Evolutionary conservation across 2,329 filamentous ascomycete species (phyloP).

Genomic region (Emergomyces pasteurianus): DNA sequence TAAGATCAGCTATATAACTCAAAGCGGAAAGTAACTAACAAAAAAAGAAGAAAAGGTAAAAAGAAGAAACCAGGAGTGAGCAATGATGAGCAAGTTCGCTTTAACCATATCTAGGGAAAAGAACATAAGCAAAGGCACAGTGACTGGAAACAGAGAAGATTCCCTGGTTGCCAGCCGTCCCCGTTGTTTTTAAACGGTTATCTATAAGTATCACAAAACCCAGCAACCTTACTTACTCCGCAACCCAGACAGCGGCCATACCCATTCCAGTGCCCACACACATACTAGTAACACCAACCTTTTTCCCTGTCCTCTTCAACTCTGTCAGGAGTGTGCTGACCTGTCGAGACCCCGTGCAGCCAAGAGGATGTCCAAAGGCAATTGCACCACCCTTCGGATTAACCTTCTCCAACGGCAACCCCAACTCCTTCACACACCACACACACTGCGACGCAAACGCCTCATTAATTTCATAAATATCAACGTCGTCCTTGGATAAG

Average conservation of each 20-base stretch:
- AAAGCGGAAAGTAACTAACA: no score
- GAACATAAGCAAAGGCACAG: neutral
- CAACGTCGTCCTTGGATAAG: conserved; percentile 77
- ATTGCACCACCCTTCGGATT: conserved; percentile 97
- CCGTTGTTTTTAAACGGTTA: neutral
- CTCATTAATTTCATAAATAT: conserved; percentile 99
- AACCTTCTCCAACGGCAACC: conserved; percentile 71
- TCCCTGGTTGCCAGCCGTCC: neutral
- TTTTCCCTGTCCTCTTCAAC: conserved; percentile 69
- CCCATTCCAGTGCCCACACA: conserved; percentile 96
- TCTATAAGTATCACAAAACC: neutral
- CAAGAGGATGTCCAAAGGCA: conserved; percentile 88
- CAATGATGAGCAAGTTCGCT: conserved; percentile 1
- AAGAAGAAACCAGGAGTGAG: neutral
- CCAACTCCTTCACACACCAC: conserved; percentile 83
- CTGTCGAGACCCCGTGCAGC: conserved; percentile 87
- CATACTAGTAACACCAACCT: conserved; percentile 89
- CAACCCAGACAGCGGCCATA: conserved; percentile 93
- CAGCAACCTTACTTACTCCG: conserved; percentile 58
- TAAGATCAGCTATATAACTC: neutral
- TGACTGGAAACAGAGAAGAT: conserved; percentile 6
- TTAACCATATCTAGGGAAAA: neutral
- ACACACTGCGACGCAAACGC: conserved; percentile 92
- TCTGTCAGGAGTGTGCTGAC: conserved; percentile 87
- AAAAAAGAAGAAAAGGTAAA: neutral